These are phyloP conservation scores for Penicillium sp. DNA, from an alignment of 2,329 filamentous ascomycete species.

Conservation along the genomic window DNA sequence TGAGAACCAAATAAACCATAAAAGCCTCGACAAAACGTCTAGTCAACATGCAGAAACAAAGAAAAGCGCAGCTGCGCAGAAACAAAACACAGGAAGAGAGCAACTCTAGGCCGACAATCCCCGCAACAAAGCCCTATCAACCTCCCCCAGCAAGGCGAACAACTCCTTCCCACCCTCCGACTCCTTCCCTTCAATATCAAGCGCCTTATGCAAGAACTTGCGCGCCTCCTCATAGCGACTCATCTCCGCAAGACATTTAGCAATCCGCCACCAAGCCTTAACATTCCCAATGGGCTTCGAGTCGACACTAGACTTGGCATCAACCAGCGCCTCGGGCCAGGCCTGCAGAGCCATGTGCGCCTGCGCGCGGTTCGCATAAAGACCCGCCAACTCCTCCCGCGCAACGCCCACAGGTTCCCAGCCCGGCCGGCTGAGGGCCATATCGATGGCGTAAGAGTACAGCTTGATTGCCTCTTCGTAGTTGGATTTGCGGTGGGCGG, in stretches of 20 bases:
- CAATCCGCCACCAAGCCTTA: conserved; percentile 92
- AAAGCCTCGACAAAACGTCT: neutral
- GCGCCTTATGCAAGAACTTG: conserved; percentile 70
- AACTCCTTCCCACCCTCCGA: conserved; percentile 50
- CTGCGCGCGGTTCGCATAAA: conserved; percentile 87
- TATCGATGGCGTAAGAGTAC: conserved; percentile 83
- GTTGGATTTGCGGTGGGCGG: conserved; percentile 72
- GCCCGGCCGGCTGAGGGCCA: conserved; percentile 75
- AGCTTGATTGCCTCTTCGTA: conserved; percentile 73
- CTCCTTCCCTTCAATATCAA: conserved; percentile 74
- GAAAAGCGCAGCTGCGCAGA: neutral
- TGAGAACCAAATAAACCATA: neutral
- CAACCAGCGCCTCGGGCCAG: conserved; percentile 83
- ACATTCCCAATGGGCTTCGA: conserved; percentile 81
- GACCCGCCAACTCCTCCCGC: conserved; percentile 73
- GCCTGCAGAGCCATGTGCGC: conserved; percentile 74
- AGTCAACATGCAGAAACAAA: neutral
- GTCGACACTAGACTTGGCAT: conserved; percentile 86
- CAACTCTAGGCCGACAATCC: neutral
- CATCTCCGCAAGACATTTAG: conserved; percentile 87
- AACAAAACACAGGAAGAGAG: neutral
- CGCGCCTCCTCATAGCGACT: conserved; percentile 76
- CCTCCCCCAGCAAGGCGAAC: conserved; percentile 59
- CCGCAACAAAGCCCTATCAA: conserved; percentile 62
- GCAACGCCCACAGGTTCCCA: conserved; percentile 88